Evolutionary conservation across 2,329 filamentous ascomycete species (phyloP), one percentile per base, ranked within the genome.

Genomic region (Sporothrix phasma): DNA sequence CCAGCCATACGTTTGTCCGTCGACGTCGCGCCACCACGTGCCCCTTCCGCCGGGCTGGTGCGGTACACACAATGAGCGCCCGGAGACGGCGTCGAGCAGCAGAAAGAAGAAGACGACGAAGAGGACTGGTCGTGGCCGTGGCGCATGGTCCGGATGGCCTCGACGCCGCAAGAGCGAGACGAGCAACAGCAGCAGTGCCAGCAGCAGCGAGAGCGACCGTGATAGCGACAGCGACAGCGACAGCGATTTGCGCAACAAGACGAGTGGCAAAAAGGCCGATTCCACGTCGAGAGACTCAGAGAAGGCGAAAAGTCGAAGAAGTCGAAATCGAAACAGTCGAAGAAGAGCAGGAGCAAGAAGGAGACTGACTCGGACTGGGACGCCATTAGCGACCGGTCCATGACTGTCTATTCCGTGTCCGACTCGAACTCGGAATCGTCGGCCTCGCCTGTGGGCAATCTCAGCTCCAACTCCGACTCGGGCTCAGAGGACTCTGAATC

Each of bases 281-380:
- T n/a, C n/a, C n/a, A n/a, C n/a, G n/a, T n/a, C n/a, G n/a, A n/a
- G n/a, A n/a, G n/a, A n/a, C n/a, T 7, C 26, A 26, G 58, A 47
- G 39, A 34, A 53, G 26, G 62, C 19, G 26, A 41, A 47, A 54
- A 37, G 41, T 29, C 56, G 2, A 43, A 54, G 46, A 19, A 6
- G 26, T 45, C 31, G 26, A 19, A 6, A 19, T 45, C 31, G 26
- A 47, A 41, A 19, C 49, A 37, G 8, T 15, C 8, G 19, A 46
- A 31, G 22, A 53, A 51, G 61, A 26, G 22, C 19, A 49, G 43
- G 26, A 58, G 47, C 22, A 63, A 29, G 29, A 13, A 17, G 5
- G 26, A 10, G 41, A 45, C 29, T 37, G 22, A 34, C 17, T 66
- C 41, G 4, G 62, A 58, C 43, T 59, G 46, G 86, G 45, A 45